These are phyloP conservation scores for Kockiozyma suomiensis DNA, from an alignment of 805 yeast species.

Conservation along the genomic window DNA sequence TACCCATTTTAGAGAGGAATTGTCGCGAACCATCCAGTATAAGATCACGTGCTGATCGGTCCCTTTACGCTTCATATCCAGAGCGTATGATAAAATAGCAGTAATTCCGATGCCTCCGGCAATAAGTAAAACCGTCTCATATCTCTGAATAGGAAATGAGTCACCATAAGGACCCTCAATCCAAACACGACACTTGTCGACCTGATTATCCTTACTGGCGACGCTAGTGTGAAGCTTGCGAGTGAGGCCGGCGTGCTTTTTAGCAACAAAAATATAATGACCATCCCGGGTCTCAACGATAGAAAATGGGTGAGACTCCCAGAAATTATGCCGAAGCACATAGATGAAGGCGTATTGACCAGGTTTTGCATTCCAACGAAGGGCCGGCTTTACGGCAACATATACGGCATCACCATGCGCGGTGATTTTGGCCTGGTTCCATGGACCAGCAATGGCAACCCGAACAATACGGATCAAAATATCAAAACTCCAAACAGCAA, in stretches of 20 bases:
- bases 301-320: slow-evolving; percentile 33
- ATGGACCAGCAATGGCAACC: slow-evolving; percentile 41
- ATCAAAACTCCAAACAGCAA: slow-evolving; percentile 73
- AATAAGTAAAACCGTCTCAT: slow-evolving; percentile 52
- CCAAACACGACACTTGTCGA: background rate
- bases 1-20: slow-evolving; percentile 2
- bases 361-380: slow-evolving; percentile 23
- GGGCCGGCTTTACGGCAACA: slow-evolving; percentile 13
- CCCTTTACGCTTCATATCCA: background rate
- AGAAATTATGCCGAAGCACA: slow-evolving; percentile 23
- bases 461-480: slow-evolving; percentile 59
- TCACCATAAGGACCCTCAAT: slow-evolving; percentile 69
- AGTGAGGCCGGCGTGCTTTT: slow-evolving; percentile 17
- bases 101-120: slow-evolving; percentile 56
- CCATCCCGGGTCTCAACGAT: slow-evolving; percentile 18
- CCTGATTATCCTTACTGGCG: background rate
- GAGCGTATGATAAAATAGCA: slow-evolving; percentile 10
- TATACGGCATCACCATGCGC: slow-evolving; percentile 22
- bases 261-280: slow-evolving; percentile 22
- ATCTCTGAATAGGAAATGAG: slow-evolving; percentile 51
- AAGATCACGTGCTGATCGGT: slow-evolving; percentile 9
- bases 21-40: slow-evolving; percentile 9
- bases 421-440: too few relatives aligned
- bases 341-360: slow-evolving; percentile 36
- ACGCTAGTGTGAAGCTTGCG: slow-evolving; percentile 3